Evolutionary conservation across 176 grass and related monocot species (phyloP), one percentile per base, ranked within the genome.

Genomic region (Thalia dealbata): DNA sequence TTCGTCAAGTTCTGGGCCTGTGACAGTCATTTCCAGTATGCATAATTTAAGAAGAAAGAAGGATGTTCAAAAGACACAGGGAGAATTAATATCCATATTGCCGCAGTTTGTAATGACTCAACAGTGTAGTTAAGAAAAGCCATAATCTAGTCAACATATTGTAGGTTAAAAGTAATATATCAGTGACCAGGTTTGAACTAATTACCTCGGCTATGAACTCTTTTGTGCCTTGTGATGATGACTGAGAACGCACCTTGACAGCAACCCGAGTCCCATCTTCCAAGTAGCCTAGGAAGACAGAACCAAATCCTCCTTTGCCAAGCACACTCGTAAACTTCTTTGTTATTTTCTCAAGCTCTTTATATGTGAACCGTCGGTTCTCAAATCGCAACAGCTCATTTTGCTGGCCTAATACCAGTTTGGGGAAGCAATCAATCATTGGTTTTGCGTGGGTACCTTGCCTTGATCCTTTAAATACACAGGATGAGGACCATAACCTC

Each of bases 231-330:
- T 72, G 69, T 0, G 24, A 19, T 52, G 69, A 72, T 72, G 69
- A 28, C 29, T 52, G 46, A 28, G 69, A 72, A 10, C 22, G 69
- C 25, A 52, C 30, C 50, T 72, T 72, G 44, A 54, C 69, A 14
- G 48, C 69, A 54, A 72, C 69, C 52, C 28, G 69, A 51, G 14
- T 28, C 26, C 48, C 48, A 15, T 72, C 48, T 51, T 50, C 5
- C 29, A 72, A 72, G 14, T 10, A 51, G 11, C 69, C 69, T 16
- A 27, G 69, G 69, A 51, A 72, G 21, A 72, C 69, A 16, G 13
- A 2, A 28, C 69, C 69, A 72, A 72, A 72, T 51, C 69, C 69
- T 1, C 45, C 69, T 72, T 51, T 72, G 22, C 69, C 69, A 72
- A 72, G 13, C 10, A 52, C 45, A 15, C 19, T 72, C 18, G 3